A percentile compares a stretch with the other conserved stretches of the same genome.
phyloP scores from a whole-genome alignment of 768 basidiomycete species.

The Suillus discolor region DNA sequence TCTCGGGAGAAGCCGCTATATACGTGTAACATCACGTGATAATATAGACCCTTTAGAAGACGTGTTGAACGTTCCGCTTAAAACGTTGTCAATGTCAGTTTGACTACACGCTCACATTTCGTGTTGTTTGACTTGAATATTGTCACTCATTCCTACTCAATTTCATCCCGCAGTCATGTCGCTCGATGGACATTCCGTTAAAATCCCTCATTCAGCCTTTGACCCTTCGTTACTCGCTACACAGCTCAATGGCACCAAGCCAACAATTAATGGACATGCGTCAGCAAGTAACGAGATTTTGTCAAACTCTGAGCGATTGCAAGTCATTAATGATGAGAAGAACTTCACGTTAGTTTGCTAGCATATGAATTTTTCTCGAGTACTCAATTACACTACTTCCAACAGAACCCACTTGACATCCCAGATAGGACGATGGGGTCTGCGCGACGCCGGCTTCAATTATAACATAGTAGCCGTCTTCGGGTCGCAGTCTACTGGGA shows the following conservation, averaged over 20 bases:
- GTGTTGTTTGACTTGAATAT: conserved; percentile 8
- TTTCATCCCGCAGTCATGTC: conserved; percentile 9
- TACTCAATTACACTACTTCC: conserved; percentile 3
- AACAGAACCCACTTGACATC: conserved; percentile 61
- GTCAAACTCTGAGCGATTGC: conserved; percentile 57
- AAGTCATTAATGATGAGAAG: conserved; percentile 93
- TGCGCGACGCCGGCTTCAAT: conserved; percentile 87
- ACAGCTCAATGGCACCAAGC: conserved; percentile 10
- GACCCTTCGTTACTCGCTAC: conserved; percentile 1
- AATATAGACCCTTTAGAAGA: background rate
- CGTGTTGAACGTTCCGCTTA: background rate
- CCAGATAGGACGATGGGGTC: conserved; percentile 86
- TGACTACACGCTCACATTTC: conserved; percentile 10
- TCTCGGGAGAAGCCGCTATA: conserved; percentile 1
- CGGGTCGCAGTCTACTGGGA: conserved; percentile 95
- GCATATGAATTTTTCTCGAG: background rate
- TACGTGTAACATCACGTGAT: conserved; percentile 1
- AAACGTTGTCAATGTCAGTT: conserved; percentile 10
- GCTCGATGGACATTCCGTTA: conserved; percentile 1
- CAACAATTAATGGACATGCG: conserved; percentile 19
- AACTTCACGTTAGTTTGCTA: conserved; percentile 77
- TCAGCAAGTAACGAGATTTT: conserved; percentile 18
- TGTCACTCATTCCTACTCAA: conserved; percentile 8
- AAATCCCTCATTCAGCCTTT: background rate
- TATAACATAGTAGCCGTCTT: conserved; percentile 97